Evolutionary conservation across 495 filamentous ascomycete genomes (phyloP).

Genomic region (Thermochaetoides thermophila): DNA sequence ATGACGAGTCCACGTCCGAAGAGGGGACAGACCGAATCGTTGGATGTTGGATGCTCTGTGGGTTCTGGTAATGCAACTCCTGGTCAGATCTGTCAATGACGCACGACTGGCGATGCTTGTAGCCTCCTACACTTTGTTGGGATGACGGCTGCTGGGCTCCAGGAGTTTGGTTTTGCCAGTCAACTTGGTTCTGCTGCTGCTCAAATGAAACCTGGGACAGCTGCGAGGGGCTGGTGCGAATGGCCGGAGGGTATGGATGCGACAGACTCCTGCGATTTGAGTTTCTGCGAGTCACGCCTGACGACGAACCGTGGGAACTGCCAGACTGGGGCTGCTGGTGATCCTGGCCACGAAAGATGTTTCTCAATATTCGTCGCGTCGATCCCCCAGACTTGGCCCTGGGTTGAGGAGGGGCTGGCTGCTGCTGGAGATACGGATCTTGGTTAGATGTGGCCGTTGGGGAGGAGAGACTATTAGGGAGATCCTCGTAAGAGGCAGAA

Average conservation of each 20-base stretch:
- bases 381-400: slow-evolving; percentile 27
- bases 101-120: slow-evolving; percentile 18
- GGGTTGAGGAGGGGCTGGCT: slow-evolving; percentile 21
- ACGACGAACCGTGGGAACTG: slow-evolving; percentile 25
- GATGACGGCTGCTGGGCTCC: slow-evolving; percentile 27
- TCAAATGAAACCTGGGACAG: slow-evolving; percentile 25
- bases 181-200: slow-evolving; percentile 15
- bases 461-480: slow-evolving; percentile 16
- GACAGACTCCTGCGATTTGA: slow-evolving; percentile 34
- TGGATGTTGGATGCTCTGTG: slow-evolving; percentile 20
- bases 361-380: slow-evolving; percentile 33
- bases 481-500: slow-evolving; percentile 26
- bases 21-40: slow-evolving; percentile 29
- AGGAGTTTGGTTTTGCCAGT: slow-evolving; percentile 21
- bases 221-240: slow-evolving; percentile 18
- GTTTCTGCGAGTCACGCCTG: slow-evolving; percentile 28
- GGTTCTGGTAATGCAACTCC: slow-evolving; percentile 24
- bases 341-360: slow-evolving; percentile 25
- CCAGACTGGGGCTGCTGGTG: slow-evolving; percentile 3
- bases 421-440: slow-evolving; percentile 14
- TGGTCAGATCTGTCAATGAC: slow-evolving; percentile 22
- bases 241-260: slow-evolving; percentile 10
- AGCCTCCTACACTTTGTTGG: slow-evolving; percentile 28
- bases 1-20: slow-evolving; percentile 22
- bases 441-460: too few species aligned